phyloP scores from a whole-genome alignment of 2,329 filamentous ascomycete genomes.

The Mycocentrospora acerina region DNA sequence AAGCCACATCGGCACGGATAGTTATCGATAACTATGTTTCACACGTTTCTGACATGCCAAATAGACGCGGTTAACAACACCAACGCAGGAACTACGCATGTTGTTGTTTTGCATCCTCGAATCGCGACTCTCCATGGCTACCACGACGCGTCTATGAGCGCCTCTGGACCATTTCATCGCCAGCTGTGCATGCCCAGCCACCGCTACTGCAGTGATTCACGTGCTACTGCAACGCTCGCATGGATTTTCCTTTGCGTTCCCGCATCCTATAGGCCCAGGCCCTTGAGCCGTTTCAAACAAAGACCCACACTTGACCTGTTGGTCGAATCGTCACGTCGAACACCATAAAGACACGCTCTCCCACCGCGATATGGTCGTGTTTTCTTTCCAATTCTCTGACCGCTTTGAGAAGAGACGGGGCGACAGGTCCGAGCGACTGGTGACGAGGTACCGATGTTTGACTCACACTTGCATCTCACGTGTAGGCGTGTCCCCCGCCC shows the following conservation, averaged over 20 bases:
- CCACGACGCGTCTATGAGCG: slow-evolving; percentile 15
- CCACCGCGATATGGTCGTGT: slow-evolving; percentile 46
- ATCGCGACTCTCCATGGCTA: slow-evolving; percentile 30
- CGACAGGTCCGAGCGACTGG: slow-evolving; percentile 6
- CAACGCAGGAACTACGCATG: slow-evolving; percentile 18
- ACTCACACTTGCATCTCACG: slow-evolving; percentile 48
- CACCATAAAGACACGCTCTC: slow-evolving; percentile 40
- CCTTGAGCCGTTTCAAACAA: slow-evolving; percentile 37
- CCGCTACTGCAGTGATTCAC: slow-evolving; percentile 15
- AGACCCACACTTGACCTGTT: slow-evolving; percentile 23
- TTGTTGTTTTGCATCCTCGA: slow-evolving; percentile 32
- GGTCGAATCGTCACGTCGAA: slow-evolving; percentile 44
- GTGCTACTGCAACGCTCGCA: slow-evolving; percentile 35
- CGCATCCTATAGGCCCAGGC: slow-evolving; percentile 23
- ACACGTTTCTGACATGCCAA: slow-evolving; percentile 11
- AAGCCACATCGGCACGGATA: slow-evolving; percentile 10
- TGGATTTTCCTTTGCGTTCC: slow-evolving; percentile 13
- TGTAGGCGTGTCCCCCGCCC: slow-evolving; percentile 26
- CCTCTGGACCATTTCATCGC: slow-evolving; percentile 24
- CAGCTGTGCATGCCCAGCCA: slow-evolving; percentile 32
- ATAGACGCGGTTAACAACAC: slow-evolving; percentile 22
- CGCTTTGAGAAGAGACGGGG: slow-evolving; percentile 27
- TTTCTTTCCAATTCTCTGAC: slow-evolving; percentile 38
- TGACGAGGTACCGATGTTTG: slow-evolving; percentile 23
- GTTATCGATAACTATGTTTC: slow-evolving; percentile 21